phyloP scores from a whole-genome alignment of 1,284 basidiomycete species.

The Papiliotrema nemorosa region DNA sequence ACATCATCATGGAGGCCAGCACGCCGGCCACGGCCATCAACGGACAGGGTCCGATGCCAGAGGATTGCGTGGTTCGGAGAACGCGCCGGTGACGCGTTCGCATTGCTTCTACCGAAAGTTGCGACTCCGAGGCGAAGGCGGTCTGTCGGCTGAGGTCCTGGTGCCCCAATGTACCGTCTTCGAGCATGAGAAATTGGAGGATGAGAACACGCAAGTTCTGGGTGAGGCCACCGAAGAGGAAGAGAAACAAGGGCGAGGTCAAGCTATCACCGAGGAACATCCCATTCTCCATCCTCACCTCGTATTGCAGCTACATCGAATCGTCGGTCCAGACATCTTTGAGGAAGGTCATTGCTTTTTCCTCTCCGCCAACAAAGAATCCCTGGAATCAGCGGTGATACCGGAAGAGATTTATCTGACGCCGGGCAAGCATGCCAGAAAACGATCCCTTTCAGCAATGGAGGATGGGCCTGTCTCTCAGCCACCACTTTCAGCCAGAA shows the following conservation, averaged over 20 bases:
- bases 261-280: constrained; percentile 15
- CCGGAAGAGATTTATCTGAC: no score
- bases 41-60: no score
- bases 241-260: constrained; percentile 11
- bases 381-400: constrained; percentile 5
- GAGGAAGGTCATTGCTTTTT: constrained; percentile 36
- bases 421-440: no score
- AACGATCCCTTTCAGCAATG: no score
- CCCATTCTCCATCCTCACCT: constrained; percentile 23
- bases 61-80: not conserved
- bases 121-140: constrained; percentile 18
- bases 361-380: constrained; percentile 16
- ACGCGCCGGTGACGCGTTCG: constrained; percentile 28
- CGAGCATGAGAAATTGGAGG: constrained; percentile 17
- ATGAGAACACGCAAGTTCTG: constrained; percentile 18
- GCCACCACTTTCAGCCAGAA: no score
- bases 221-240: constrained; percentile 22
- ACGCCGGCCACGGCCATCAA: no score
- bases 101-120: constrained; percentile 38
- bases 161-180: constrained; percentile 33
- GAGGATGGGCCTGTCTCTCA: no score
- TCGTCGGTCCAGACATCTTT: constrained; percentile 30
- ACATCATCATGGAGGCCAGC: constrained; percentile 20
- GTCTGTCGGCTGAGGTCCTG: constrained; percentile 26
- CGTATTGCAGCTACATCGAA: constrained; percentile 25